Evolutionary conservation across 2,329 filamentous ascomycete species (phyloP), one percentile per base, ranked within the genome.

Genomic region (Fusarium fracticaudum): DNA sequence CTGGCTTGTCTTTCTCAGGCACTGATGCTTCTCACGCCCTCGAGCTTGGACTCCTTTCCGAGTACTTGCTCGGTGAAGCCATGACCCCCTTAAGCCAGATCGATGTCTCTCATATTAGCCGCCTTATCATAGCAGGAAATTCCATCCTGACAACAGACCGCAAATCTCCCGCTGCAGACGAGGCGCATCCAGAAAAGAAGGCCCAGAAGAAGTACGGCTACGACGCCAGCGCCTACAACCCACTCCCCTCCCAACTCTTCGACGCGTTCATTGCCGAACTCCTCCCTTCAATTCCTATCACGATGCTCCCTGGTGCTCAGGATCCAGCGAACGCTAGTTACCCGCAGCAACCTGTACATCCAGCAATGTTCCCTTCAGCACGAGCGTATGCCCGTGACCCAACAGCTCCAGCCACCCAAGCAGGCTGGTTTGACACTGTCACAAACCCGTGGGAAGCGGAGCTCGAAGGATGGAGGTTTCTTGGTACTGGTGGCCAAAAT

Each of bases 401-500:
- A 0, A 80, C 82, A 8, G 75, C 79, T 26, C 80, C 81, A 4
- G 71, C 78, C 33, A 57, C 54, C 6, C 85, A 90, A 55, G 84
- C 89, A 0, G 91, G 92, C 26, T 98, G 95, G 92, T 91, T 99
- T 60, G 94, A 98, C 81, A 88, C 89, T 11, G 93, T 95, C 53
- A 98, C 96, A 9, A 99, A 99, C 79, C 96, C 96, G 0, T 97
- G 93, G 91, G 93, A 97, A 77, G 94, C 91, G 29, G 94, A 98
- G 80, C 84, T 99, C 1, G 95, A 97, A 63, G 97, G 96, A 2
- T 97, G 94, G 92, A 89, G 94, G 48, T 84, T 98, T 12, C 88
- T 98, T 50, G 95, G 93, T 17, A 96, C 93, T 1, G 93, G 94
- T 41, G 96, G 96, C 0, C 96, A 99, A 84, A 97, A 97, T 60